A percentile compares a stretch with the other conserved stretches of the same genome.
These are phyloP conservation scores for Eutypella sp. DNA, from an alignment of 2,329 filamentous ascomycete genomes.

Conservation along the genomic window DNA sequence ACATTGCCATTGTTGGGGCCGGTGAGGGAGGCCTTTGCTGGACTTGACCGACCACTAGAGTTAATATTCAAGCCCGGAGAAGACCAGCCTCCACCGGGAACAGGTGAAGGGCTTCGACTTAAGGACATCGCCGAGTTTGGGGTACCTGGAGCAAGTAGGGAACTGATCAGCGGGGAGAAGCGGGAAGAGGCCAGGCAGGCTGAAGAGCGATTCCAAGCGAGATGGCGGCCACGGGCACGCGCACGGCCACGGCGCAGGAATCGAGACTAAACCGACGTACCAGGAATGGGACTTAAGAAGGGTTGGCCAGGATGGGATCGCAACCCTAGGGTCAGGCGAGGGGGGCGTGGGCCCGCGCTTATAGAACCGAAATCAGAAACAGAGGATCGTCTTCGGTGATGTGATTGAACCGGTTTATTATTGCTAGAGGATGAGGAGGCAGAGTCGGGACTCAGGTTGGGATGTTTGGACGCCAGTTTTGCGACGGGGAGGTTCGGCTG, in stretches of 20 bases:
- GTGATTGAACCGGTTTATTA: constrained; percentile 39
- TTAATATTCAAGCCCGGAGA: constrained; percentile 73
- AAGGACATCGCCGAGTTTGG: constrained; percentile 67
- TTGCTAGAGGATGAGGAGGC: constrained; percentile 51
- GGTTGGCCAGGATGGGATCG: constrained; percentile 32
- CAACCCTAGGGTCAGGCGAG: constrained; percentile 33
- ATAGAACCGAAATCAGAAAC: constrained; percentile 26
- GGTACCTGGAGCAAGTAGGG: constrained; percentile 42
- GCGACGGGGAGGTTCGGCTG: constrained; percentile 16
- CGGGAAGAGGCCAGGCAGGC: too few relatives aligned
- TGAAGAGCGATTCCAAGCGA: too few relatives aligned
- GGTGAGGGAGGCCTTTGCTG: constrained; percentile 44
- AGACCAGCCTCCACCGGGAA: constrained; percentile 80
- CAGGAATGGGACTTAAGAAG: constrained; percentile 50
- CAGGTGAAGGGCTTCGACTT: constrained; percentile 82
- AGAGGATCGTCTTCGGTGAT: constrained; percentile 48
- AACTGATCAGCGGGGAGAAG: constrained; percentile 6
- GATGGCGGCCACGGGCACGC: too few relatives aligned
- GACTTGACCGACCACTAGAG: constrained; percentile 63
- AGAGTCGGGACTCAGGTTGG: constrained; percentile 41
- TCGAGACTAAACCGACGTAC: constrained; percentile 35
- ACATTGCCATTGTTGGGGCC: constrained; percentile 53
- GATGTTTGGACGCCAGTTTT: constrained; percentile 48
- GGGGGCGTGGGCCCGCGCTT: constrained; percentile 27
- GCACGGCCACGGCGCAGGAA: too few relatives aligned